These are phyloP conservation scores for Chalara sp. DNA, from an alignment of 2,329 filamentous ascomycete species.

Conservation along the genomic window DNA sequence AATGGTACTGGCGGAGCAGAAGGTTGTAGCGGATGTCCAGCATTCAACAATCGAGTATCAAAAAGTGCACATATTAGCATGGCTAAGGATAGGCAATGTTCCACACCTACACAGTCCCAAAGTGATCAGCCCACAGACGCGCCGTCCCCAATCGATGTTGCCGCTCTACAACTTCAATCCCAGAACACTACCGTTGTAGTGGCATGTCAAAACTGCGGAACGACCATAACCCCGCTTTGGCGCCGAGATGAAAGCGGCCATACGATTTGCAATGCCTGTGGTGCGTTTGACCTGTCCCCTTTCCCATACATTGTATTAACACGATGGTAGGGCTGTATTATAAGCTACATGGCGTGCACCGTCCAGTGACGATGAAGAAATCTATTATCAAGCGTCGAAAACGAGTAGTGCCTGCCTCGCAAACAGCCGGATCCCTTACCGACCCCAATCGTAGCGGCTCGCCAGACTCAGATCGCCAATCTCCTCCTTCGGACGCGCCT, in stretches of 20 bases:
- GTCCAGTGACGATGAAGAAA: conserved; percentile 98
- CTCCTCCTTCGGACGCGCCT: conserved; percentile 15
- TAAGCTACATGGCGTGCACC: conserved; percentile 89
- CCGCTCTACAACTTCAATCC: conserved; percentile 36
- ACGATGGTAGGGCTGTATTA: conserved; percentile 67
- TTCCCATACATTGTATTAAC: conserved; percentile 8
- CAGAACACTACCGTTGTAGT: conserved; percentile 60
- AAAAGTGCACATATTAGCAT: conserved; percentile 72
- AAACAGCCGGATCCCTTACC: conserved; percentile 35
- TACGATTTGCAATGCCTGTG: conserved; percentile 97
- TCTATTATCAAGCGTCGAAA: conserved; percentile 93
- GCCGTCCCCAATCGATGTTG: conserved; percentile 41
- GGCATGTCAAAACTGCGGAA: conserved; percentile 94
- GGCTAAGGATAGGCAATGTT: conserved; percentile 23
- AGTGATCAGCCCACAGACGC: conserved; percentile 23
- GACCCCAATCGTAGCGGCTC: conserved; percentile 34
- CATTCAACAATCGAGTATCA: conserved; percentile 92
- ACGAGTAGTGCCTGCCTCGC: conserved; percentile 77
- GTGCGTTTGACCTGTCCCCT: conserved; percentile 45
- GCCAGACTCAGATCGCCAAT: conserved; percentile 26
- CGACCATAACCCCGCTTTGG: conserved; percentile 95
- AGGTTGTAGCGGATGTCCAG: conserved; percentile 91
- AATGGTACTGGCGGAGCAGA: conserved; percentile 95
- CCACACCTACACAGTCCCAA: conserved; percentile 17
- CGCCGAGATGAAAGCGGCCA: conserved; percentile 88